Evolutionary conservation across 768 basidiomycete species (phyloP).

Genomic region (Podaxis sp.): DNA sequence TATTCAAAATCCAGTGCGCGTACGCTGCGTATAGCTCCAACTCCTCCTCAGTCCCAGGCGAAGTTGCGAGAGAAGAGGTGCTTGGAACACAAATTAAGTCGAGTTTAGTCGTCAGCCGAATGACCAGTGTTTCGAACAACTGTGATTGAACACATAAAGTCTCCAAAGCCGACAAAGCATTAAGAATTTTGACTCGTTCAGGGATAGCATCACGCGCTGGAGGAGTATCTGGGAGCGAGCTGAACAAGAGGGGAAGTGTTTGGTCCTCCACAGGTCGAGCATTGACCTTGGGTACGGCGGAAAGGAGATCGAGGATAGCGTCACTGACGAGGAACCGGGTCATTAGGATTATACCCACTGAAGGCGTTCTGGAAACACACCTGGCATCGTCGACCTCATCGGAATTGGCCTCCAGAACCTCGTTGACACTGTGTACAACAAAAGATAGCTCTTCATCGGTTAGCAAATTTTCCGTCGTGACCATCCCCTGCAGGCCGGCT

Average conservation of each 20-base stretch:
- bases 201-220: conserved; percentile 50
- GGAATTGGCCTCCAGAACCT: conserved; percentile 54
- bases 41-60: conserved; percentile 29
- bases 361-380: conserved; percentile 25
- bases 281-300: conserved; percentile 53
- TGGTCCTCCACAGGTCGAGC: conserved; percentile 67
- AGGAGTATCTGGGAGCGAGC: conserved; percentile 64
- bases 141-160: conserved; percentile 69
- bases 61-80: neutral
- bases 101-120: conserved; percentile 75
- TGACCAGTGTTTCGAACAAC: conserved; percentile 83
- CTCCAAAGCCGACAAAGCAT: conserved; percentile 64
- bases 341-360: neutral
- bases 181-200: conserved; percentile 66
- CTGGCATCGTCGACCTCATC: conserved; percentile 57
- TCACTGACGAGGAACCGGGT: conserved; percentile 37
- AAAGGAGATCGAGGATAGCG: conserved; percentile 60
- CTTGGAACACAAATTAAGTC: conserved; percentile 56
- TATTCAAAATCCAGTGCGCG: conserved; percentile 76
- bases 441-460: conserved; percentile 74
- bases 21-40: conserved; percentile 75
- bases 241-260: conserved; percentile 81
- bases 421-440: conserved; percentile 73
- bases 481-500: conserved; percentile 60
- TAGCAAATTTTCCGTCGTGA: conserved; percentile 62